Conservation (phyloP, 2,329 filamentous ascomycete genomes). For the Hypocreales sp. region DNA sequence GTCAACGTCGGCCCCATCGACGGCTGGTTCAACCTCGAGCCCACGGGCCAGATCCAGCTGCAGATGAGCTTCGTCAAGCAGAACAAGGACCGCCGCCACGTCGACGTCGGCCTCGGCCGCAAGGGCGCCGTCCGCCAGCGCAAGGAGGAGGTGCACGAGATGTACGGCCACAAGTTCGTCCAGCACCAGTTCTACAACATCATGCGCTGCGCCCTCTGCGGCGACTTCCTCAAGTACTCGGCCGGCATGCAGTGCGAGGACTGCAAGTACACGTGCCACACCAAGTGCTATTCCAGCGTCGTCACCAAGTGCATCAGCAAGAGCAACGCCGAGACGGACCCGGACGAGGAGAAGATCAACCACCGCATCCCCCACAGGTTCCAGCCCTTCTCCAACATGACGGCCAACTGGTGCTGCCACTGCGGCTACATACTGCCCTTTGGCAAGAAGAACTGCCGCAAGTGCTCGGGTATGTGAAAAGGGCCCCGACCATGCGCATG, state of each 20-base stretch:
- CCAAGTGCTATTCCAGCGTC: slow-evolving; percentile 90
- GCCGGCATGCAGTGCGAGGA: slow-evolving; percentile 98
- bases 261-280: slow-evolving; percentile 99
- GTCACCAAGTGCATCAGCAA: slow-evolving; percentile 99
- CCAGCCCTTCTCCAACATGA: slow-evolving; percentile 91
- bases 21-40: slow-evolving; percentile 94
- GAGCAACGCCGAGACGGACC: slow-evolving; percentile 94
- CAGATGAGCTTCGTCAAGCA: slow-evolving; percentile 88
- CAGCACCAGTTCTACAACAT: slow-evolving; percentile 99
- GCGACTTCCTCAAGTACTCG: slow-evolving; percentile 96
- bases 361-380: slow-evolving; percentile 97
- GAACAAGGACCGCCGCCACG: slow-evolving; percentile 63
- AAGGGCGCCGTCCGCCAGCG: slow-evolving; percentile 94
- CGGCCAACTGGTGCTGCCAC: slow-evolving; percentile 98
- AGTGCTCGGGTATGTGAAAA: slow-evolving; percentile 56
- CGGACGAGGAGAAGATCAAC: slow-evolving; percentile 99
- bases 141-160: slow-evolving; percentile 96
- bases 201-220: slow-evolving; percentile 96
- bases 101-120: slow-evolving; percentile 81
- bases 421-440: slow-evolving; percentile 93
- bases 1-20: slow-evolving; percentile 54
- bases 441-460: slow-evolving; percentile 87
- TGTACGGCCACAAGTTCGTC: slow-evolving; percentile 98
- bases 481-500: not conserved
- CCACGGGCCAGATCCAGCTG: slow-evolving; percentile 81